Evolutionary conservation across 352 stramenopile species (phyloP), one percentile per base, ranked within the genome.

Genomic region (Albugo candida): DNA sequence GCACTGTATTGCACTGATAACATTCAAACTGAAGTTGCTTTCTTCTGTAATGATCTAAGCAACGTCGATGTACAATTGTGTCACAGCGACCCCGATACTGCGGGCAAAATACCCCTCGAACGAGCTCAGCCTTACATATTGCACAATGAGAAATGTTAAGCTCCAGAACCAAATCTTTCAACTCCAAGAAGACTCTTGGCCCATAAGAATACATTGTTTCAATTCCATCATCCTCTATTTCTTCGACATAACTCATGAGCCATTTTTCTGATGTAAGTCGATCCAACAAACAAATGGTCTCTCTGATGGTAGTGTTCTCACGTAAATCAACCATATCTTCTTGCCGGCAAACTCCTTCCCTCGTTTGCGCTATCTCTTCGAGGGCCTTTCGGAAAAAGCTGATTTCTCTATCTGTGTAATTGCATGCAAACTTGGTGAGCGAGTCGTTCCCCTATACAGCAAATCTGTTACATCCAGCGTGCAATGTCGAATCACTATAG

Each of bases 401-500:
- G 50, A 89, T 89, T 53, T 89, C 76, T 74, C 76, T 86, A 17
- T 73, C 56, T 50, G 81, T 83, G 52, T 73, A 89, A 49, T 69
- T 79, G 58, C 61, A 81, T 47, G 67, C 70, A 42, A 83, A 80
- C 49, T 67, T 52, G 5, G 73, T 77, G n/a, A 86, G 36, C n/a
- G 65, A 54, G 54, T 89, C 76, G 36, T 77, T 81, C 51, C 73
- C 81, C 24, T 31, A 31, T 31, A 31, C 24, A 31, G 24, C 3
- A 3, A 31, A 10, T 31, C 8, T 3, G 8, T 31, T 31, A 31
- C 8, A 31, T 31, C 24, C 24, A n/a, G n/a, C n/a, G n/a, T n/a
- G n/a, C 24, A 31, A 31, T 31, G 3, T 31, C 3, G 8, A 8
- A 10, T 31, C 24, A 31, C n/a, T n/a, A n/a, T n/a, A 31, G 24